Percentiles rank a stretch among this genome's conserved stretches.
phyloP scores from a whole-genome alignment of 352 stramenopile genomes.

The Globisporangium recalcitrans region DNA sequence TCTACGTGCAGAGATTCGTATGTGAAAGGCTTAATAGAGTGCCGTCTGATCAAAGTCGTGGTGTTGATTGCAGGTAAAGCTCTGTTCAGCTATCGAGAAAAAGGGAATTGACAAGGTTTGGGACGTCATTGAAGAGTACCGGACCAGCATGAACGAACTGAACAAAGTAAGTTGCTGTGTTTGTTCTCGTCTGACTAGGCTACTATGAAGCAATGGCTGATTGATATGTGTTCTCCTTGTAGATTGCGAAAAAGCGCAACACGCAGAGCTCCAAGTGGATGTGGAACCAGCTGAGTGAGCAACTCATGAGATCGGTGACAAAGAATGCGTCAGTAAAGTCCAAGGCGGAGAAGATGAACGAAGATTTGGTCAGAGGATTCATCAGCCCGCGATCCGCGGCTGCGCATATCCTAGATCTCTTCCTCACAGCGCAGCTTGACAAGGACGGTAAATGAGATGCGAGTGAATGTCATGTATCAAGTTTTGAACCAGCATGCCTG shows the following conservation, averaged over 20 bases:
- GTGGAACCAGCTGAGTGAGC: slow-evolving; percentile 75
- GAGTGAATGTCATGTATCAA: not conserved
- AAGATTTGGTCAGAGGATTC: slow-evolving; percentile 57
- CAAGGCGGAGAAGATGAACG: slow-evolving; percentile 51
- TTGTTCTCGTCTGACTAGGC: not conserved
- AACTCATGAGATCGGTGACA: slow-evolving; percentile 63
- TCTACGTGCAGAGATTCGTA: not conserved
- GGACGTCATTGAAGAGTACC: slow-evolving; percentile 57
- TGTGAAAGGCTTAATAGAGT: not conserved
- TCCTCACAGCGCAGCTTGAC: slow-evolving; percentile 43
- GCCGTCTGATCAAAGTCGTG: not conserved
- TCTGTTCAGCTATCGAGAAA: slow-evolving; percentile 63
- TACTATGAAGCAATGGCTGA: not conserved
- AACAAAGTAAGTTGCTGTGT: slow-evolving; percentile 34
- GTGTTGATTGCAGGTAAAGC: slow-evolving; percentile 41
- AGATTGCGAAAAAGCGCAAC: slow-evolving; percentile 68
- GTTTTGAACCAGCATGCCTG: not conserved
- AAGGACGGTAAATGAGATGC: slow-evolving; percentile 18
- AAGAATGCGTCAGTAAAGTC: slow-evolving; percentile 35
- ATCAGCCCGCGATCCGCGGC: slow-evolving; percentile 63
- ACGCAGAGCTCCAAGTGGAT: slow-evolving; percentile 76
- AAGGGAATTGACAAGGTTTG: slow-evolving; percentile 72
- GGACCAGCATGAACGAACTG: slow-evolving; percentile 43
- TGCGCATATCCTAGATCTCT: slow-evolving; percentile 50
- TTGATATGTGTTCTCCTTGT: not conserved